Percentiles rank a stretch among this genome's conserved stretches.
Conservation (phyloP, 305 asterid genomes). For the Solanum aculeatissimum region DNA sequence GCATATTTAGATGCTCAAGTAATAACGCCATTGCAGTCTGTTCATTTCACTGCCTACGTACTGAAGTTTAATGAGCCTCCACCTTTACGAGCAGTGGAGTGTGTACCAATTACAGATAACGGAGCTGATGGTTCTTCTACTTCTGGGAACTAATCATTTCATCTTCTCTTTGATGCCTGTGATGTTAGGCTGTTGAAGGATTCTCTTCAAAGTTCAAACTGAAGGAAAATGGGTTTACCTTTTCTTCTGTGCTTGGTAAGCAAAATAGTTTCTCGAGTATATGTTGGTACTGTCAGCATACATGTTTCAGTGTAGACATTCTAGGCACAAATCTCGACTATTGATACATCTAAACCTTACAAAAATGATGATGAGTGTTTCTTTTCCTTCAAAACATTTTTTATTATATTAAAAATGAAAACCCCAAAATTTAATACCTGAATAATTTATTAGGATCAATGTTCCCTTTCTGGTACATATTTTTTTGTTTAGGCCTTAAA, state of each 20-base stretch:
- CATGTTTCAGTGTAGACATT: background rate
- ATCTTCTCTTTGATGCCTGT: background rate
- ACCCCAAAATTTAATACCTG: too few relatives aligned
- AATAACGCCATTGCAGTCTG: constrained; percentile 42
- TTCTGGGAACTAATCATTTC: background rate
- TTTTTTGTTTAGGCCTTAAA: too few relatives aligned
- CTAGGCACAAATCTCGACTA: background rate
- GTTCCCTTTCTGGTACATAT: too few relatives aligned
- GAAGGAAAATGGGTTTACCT: background rate
- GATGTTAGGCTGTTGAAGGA: background rate
- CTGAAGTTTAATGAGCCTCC: constrained; percentile 75
- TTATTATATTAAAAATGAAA: background rate
- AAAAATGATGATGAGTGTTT: background rate
- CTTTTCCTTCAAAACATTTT: background rate
- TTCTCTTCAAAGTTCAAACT: background rate
- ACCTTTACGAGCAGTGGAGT: constrained; percentile 28
- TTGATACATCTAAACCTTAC: background rate
- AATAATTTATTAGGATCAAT: too few relatives aligned
- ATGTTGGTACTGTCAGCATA: background rate
- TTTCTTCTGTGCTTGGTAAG: background rate
- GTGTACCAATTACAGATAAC: constrained; percentile 7
- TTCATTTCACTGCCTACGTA: constrained; percentile 63
- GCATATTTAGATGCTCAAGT: constrained; percentile 77
- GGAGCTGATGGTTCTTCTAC: constrained; percentile 3
- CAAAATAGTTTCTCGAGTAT: background rate